These are phyloP conservation scores for Lepidium africanum DNA, from an alignment of 345 rosid genomes.

Conservation along the genomic window DNA sequence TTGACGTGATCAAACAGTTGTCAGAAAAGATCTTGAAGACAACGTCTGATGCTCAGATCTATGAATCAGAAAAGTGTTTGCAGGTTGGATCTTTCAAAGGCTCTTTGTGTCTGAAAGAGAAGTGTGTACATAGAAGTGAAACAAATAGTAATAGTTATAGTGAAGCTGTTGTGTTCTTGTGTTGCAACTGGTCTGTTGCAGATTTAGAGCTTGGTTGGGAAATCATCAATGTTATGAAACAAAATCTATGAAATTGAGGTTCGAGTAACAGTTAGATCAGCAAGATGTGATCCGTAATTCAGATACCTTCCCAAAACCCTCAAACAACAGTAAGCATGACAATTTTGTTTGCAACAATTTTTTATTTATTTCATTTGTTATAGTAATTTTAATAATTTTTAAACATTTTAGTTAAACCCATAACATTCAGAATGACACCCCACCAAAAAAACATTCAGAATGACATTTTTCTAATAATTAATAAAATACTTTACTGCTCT, in stretches of 20 bases:
- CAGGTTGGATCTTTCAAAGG: conserved; percentile 49
- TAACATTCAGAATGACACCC: too few relatives aligned
- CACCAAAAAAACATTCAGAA: too few relatives aligned
- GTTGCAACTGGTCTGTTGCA: conserved; percentile 64
- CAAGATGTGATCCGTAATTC: too few relatives aligned
- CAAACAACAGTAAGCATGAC: too few relatives aligned
- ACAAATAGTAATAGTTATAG: not conserved
- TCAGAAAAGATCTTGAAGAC: conserved; percentile 28
- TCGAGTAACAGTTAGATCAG: not conserved
- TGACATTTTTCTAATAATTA: too few relatives aligned
- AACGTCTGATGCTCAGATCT: conserved; percentile 34
- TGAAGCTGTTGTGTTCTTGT: conserved; percentile 36
- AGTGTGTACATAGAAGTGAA: conserved; percentile 46
- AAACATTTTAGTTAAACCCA: too few relatives aligned
- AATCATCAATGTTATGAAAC: conserved; percentile 34
- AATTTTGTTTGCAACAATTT: too few relatives aligned
- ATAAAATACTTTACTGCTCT: too few relatives aligned
- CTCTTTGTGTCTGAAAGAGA: conserved; percentile 41
- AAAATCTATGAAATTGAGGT: not conserved
- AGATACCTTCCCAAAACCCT: too few relatives aligned
- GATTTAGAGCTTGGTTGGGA: conserved; percentile 75
- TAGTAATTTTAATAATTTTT: too few relatives aligned
- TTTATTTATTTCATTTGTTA: too few relatives aligned
- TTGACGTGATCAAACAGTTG: conserved; percentile 32
- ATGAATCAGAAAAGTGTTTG: conserved; percentile 39